Base-by-base conservation (phyloP, 1,284 basidiomycete genomes). In the Agroathelia rolfsii region DNA sequence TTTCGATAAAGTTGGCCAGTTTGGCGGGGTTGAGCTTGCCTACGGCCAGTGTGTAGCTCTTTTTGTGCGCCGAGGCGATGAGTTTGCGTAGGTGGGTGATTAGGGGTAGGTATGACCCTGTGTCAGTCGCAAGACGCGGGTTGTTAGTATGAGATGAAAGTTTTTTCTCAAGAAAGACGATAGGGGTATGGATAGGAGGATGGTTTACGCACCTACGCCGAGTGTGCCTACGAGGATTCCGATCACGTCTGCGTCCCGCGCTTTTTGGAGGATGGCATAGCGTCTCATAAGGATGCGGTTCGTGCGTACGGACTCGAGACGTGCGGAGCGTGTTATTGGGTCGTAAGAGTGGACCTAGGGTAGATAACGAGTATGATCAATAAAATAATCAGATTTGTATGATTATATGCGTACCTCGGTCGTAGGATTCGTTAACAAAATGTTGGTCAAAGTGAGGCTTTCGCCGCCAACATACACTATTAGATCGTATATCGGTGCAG, bases 21-120 rank as follows among this genome's bases (percentile, higher is more conserved):
- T 98, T 98, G 11, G 92, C 76, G 0, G 94, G 94, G 47, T 90
- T 96, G 36, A 96, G 69, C 56, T 96, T 92, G 19, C 95, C 95
- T 0, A 98, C 94, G 30, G 80, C 87, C 46, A 98, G 78, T 1
- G 94, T 96, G 55, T 98, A 99, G 41, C 75, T 79, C 52, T 95
- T 96, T 59, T 89, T 90, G 39, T 72, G 72, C 0, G 74, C 66
- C 24, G 62, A 63, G 1, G 65, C 55, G 28, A 96, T 67, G 10
- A 80, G 59, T 8, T 59, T 50, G 3, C 92, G 79, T 6, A 95
- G 66, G 47, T 86, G 76, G 0, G 69, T 66, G 39, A 95, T 79
- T 3, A 94, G 64, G 0, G 86, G 79, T 0, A 90, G 69, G 40
- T 94, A 94, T 0, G 80, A 80, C 0, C 80, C 84, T 84, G 36